phyloP scores from a whole-genome alignment of 306 rosid species.

The Elaeagnus macrophylla region DNA sequence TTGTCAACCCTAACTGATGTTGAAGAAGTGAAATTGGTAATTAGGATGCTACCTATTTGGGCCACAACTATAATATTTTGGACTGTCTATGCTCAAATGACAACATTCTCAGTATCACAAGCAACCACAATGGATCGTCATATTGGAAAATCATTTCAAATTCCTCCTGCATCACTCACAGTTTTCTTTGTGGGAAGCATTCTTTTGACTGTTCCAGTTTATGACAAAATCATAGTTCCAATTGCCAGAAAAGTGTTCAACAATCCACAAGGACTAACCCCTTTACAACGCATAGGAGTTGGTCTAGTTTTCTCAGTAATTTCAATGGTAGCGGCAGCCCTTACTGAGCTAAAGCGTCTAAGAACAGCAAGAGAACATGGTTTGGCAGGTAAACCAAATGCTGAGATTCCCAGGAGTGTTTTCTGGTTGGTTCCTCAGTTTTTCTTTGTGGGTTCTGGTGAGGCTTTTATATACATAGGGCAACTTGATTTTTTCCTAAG shows the following conservation, averaged over 20 bases:
- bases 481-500: slow-evolving; percentile 70
- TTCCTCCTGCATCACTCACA: slow-evolving; percentile 69
- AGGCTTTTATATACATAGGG: slow-evolving; percentile 78
- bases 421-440: slow-evolving; percentile 80
- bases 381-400: slow-evolving; percentile 20
- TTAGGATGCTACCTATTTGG: slow-evolving; percentile 84
- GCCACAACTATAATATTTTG: slow-evolving; percentile 80
- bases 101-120: slow-evolving; percentile 81
- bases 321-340: slow-evolving; percentile 54
- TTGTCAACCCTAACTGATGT: slow-evolving; percentile 66
- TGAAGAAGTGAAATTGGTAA: slow-evolving; percentile 63
- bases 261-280: slow-evolving; percentile 46
- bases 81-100: slow-evolving; percentile 80
- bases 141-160: slow-evolving; percentile 55
- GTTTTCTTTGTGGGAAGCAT: slow-evolving; percentile 72
- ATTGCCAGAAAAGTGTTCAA: slow-evolving; percentile 28
- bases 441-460: slow-evolving; percentile 71
- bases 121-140: slow-evolving; percentile 76
- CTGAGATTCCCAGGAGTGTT: slow-evolving; percentile 41
- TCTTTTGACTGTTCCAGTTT: slow-evolving; percentile 62
- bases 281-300: slow-evolving; percentile 59
- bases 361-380: slow-evolving; percentile 28
- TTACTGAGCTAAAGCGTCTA: slow-evolving; percentile 47
- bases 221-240: slow-evolving; percentile 53
- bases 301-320: slow-evolving; percentile 50